These are phyloP conservation scores for Sporisorium exsertum DNA, from an alignment of 1,284 basidiomycete genomes.

Conservation along the genomic window DNA sequence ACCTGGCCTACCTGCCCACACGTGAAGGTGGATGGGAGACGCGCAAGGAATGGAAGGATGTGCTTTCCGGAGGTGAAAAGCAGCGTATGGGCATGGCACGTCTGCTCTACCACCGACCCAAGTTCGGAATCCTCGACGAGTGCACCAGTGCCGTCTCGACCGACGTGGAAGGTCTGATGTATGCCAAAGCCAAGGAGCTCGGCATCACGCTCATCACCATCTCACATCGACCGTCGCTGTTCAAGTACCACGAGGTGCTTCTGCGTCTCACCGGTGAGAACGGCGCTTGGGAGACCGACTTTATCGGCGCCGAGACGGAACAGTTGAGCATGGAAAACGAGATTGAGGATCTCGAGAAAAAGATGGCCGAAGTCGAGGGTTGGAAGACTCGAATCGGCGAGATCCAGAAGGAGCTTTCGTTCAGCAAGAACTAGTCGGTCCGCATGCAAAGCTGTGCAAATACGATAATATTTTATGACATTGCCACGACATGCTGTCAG, in stretches of 20 bases:
- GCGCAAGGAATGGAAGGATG: constrained; percentile 88
- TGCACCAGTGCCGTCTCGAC: constrained; percentile 96
- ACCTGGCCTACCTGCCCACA: constrained; percentile 85
- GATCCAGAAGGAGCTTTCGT: constrained; percentile 70
- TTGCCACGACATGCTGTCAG: neutral
- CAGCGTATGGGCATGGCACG: constrained; percentile 75
- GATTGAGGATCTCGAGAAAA: constrained; percentile 68
- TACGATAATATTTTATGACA: neutral
- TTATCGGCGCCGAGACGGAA: constrained; percentile 79
- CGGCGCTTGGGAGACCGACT: constrained; percentile 78
- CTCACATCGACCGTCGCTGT: constrained; percentile 75
- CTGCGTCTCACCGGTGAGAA: constrained; percentile 79
- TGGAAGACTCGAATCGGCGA: constrained; percentile 70
- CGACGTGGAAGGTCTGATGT: constrained; percentile 95
- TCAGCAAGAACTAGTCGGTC: constrained; percentile 54
- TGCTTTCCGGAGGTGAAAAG: constrained; percentile 88
- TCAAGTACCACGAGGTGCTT: constrained; percentile 81
- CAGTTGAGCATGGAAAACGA: constrained; percentile 75
- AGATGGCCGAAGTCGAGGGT: constrained; percentile 69
- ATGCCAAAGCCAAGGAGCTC: constrained; percentile 89
- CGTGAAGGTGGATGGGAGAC: constrained; percentile 83
- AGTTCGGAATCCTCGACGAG: constrained; percentile 75
- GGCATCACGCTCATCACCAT: constrained; percentile 90
- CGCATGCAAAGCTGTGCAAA: neutral
- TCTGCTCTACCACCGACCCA: constrained; percentile 84